Base-by-base conservation (phyloP, 768 basidiomycete genomes). In the Panellus pusillus region DNA sequence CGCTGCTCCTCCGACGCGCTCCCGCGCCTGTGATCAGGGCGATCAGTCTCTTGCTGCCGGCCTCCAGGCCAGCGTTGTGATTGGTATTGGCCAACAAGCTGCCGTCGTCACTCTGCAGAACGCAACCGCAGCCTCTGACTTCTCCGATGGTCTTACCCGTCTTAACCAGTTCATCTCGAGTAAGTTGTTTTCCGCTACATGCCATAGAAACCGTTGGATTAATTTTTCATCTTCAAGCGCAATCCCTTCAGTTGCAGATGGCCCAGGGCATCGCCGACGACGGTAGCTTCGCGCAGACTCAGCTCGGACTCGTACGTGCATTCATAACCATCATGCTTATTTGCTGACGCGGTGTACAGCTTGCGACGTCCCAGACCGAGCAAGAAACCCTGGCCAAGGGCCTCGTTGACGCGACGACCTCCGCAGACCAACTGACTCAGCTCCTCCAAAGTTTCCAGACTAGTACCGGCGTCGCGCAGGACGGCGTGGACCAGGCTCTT, bases 31-130 rank as follows among this genome's bases (percentile, higher is more conserved):
- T 31, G 60, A 61, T 47, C 48, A 50, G 48, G 55, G 55, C 19
- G 60, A 61, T 52, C 60, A 61, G 38, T 49, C 55, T 37, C 55
- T 61, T 20, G 60, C 60, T 4, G 50, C 52, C 2, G 60, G 55
- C 15, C 52, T 57, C 20, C 17, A 43, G 4, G 48, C 60, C 32
- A 35, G n/a, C 2, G 44, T 50, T 13, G 32, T 50, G 1, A 39
- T 61, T 35, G 52, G 51, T 9, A 32, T 61, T 12, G 60, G 60
- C 40, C 44, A 41, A 24, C 60, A 61, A 28, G 60, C 55, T 20
- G 18, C 27, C 18, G 52, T 58, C 13, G 3, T 39, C 19, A 54
- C 52, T 27, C 32, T 58, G 9, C 57, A 58, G 41, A 39, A 44
- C 45, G 27, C 52, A 8, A 32, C 44, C 12, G 40, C 39, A 12